Evolutionary conservation across 495 filamentous ascomycete genomes (phyloP), one percentile per base, ranked within the genome.

Genomic region (Penicillium egyptiacum): DNA sequence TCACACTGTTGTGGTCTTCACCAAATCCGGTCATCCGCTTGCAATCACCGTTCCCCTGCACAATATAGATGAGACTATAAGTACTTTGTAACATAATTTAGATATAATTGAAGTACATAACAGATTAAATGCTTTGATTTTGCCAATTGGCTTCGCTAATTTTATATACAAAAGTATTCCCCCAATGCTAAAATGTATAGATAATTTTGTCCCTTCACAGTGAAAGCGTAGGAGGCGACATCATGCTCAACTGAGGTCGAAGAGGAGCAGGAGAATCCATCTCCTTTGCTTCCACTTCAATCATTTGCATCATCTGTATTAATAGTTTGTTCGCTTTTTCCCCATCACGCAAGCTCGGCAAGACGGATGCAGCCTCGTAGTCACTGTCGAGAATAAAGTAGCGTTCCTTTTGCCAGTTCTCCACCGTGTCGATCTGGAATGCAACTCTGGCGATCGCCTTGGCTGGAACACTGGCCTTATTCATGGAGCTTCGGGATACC

Each of bases 281-380:
- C 11, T 64, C 60, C 41, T 67, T 70, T 22, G 66, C 50, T 44
- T 66, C 64, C 22, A 61, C 58, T 54, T 75, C 72, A 4, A 68
- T 54, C 60, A 70, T 69, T 53, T 53, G 58, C 72, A 76, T 71
- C 66, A 75, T 55, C 47, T 68, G 69, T 44, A 67, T 46, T 35
- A 76, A 56, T 52, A 72, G 28, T 9, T 43, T 60, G 28, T 69
- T 70, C 68, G 72, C 72, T 51, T 56, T 53, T 22, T 65, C 30
- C 23, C 53, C 59, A 45, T 75, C 62, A 26, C 69, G 74, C 51
- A 76, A 40, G n/a, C 58, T 53, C 16, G 63, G 54, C 55, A 75
- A 59, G 63, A 75, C 72, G 61, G 72, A 76, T 67, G 60, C 68
- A 64, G 71, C 74, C 44, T 77, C 71, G 44, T 75, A 77, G 47